phyloP scores from a whole-genome alignment of 352 stramenopile species.

The Thraustochytrium striatum region DNA sequence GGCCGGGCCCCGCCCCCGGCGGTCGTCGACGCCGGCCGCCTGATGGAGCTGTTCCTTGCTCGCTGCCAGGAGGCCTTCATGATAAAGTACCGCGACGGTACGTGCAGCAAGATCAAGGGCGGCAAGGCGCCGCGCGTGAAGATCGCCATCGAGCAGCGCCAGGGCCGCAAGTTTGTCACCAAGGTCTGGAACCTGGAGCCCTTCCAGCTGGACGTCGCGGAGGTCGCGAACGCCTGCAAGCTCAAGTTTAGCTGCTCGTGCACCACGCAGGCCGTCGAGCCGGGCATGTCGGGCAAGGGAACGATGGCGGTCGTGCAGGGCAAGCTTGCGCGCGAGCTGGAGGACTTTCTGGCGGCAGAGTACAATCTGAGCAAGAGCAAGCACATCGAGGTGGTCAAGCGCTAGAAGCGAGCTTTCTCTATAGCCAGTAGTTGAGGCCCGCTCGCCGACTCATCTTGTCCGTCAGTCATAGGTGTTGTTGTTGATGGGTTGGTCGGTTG shows the following conservation, averaged over 20 bases:
- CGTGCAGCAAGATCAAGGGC: neutral
- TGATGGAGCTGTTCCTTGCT: neutral
- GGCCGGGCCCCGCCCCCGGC: neutral
- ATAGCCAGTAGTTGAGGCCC: no score
- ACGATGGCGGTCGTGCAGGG: no score
- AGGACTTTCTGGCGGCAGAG: no score
- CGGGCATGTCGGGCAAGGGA: no score
- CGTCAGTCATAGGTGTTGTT: no score
- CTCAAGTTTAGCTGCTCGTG: neutral
- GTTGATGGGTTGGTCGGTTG: no score
- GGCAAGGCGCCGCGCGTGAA: neutral
- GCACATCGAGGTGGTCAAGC: no score
- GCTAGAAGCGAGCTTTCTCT: no score
- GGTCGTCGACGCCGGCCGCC: neutral
- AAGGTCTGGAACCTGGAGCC: constrained; percentile 8
- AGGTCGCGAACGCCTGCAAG: neutral
- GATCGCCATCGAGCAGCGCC: neutral
- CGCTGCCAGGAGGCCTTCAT: neutral
- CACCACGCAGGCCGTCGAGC: constrained; percentile 23
- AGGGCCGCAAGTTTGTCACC: constrained; percentile 16
- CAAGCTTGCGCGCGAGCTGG: no score
- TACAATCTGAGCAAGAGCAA: no score
- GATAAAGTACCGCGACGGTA: neutral
- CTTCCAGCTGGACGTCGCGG: constrained; percentile 3
- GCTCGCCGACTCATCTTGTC: no score